Conservation (phyloP, 805 yeast species). For the Candida vartiovaarae region DNA sequence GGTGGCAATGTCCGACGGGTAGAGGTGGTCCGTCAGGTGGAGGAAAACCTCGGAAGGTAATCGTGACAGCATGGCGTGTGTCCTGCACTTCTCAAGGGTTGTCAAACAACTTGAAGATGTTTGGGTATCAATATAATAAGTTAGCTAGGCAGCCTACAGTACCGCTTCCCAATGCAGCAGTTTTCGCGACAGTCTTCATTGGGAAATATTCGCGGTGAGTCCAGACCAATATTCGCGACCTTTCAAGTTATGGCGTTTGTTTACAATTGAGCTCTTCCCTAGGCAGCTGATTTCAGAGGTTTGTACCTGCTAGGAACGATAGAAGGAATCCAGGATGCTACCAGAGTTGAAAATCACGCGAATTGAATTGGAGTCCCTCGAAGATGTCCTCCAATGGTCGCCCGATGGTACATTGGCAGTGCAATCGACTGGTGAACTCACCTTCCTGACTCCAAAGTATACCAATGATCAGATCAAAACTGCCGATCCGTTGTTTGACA, state of each 20-base stretch:
- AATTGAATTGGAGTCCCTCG: constrained; percentile 9
- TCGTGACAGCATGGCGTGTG: not conserved
- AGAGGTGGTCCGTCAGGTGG: constrained; percentile 9
- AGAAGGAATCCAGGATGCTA: constrained; percentile 3
- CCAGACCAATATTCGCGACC: no score
- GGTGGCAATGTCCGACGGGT: constrained; percentile 7
- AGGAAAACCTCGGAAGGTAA: constrained; percentile 8
- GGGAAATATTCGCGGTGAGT: no score
- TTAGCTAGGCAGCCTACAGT: no score
- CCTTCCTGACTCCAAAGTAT: constrained; percentile 18
- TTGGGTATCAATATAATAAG: no score
- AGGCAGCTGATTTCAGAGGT: no score
- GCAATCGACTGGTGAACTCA: constrained; percentile 16
- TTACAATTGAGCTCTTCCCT: not conserved
- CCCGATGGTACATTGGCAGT: constrained; percentile 21
- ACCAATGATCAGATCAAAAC: constrained; percentile 8
- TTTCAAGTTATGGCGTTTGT: not conserved
- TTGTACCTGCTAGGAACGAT: no score
- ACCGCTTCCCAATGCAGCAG: no score
- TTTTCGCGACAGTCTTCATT: no score
- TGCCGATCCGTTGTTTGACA: constrained; percentile 13
- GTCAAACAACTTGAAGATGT: no score
- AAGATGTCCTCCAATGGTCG: constrained; percentile 17
- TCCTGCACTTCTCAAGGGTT: no score
- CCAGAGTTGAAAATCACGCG: constrained; percentile 10